Conservation (phyloP, 177 flowering plant genomes). For the Telopea speciosissima region DNA sequence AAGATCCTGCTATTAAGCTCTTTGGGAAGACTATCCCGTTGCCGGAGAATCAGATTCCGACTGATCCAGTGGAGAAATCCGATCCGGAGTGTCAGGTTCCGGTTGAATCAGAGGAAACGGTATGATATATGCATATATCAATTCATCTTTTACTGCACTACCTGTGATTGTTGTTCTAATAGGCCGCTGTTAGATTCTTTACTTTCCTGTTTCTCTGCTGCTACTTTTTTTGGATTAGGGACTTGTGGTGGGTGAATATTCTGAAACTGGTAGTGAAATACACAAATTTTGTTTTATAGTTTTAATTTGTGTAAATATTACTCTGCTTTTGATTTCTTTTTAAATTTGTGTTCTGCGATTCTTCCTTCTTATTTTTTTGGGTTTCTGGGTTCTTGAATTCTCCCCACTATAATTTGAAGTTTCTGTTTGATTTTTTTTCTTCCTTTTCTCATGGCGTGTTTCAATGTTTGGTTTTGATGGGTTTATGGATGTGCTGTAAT, state of each 20-base stretch:
- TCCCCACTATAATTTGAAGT: background rate
- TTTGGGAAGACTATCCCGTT: conserved; percentile 12
- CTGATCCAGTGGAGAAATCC: conserved; percentile 3
- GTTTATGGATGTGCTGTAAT: too few relatives aligned
- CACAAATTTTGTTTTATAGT: too few relatives aligned
- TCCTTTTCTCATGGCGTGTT: too few relatives aligned
- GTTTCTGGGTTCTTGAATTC: background rate
- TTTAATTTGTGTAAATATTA: too few relatives aligned
- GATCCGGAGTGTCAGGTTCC: conserved; percentile 9
- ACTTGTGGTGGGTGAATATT: too few relatives aligned
- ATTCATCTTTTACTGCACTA: background rate
- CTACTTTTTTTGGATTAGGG: too few relatives aligned
- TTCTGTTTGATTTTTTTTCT: too few relatives aligned
- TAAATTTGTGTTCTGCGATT: background rate
- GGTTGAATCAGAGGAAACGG: conserved; percentile 2
- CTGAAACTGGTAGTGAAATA: background rate
- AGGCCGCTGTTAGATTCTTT: background rate
- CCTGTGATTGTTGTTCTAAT: background rate
- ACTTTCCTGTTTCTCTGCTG: background rate
- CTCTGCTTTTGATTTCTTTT: too few relatives aligned
- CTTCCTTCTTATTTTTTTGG: background rate
- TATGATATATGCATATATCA: background rate
- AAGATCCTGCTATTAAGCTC: conserved; percentile 14
- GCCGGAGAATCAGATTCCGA: conserved; percentile 7
- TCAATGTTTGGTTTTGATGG: too few relatives aligned